phyloP scores from a whole-genome alignment of 805 yeast genomes.

The Spathaspora passalidarum region DNA sequence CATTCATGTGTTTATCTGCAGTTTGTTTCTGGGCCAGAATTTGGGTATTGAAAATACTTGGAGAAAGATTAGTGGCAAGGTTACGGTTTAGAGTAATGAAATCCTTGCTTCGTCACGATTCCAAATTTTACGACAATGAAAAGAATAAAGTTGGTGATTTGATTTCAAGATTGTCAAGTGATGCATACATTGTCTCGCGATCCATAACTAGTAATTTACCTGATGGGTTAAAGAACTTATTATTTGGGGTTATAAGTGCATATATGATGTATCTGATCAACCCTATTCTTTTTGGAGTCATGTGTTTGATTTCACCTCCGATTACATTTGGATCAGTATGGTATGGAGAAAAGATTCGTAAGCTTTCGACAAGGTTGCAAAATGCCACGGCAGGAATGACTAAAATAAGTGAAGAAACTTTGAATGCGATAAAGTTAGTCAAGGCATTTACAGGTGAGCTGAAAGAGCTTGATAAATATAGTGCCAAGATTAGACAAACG shows the following conservation, averaged over 20 bases:
- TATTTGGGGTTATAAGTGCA: constrained; percentile 40
- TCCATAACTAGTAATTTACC: constrained; percentile 43
- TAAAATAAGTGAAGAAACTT: constrained; percentile 42
- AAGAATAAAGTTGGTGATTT: constrained; percentile 47
- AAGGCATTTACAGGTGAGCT: constrained; percentile 45
- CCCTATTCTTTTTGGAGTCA: constrained; percentile 41
- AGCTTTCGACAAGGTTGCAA: constrained; percentile 38
- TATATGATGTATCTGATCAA: constrained; percentile 45
- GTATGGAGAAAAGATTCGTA: constrained; percentile 44
- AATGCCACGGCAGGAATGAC: constrained; percentile 45
- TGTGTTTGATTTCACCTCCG: constrained; percentile 44
- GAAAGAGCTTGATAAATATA: constrained; percentile 38
- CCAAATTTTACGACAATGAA: constrained; percentile 40
- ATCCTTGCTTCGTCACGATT: constrained; percentile 39
- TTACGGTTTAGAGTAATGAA: constrained; percentile 41
- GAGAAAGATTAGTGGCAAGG: constrained; percentile 44
- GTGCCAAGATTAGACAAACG: constrained; percentile 37
- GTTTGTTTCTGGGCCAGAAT: constrained; percentile 47
- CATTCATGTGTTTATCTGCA: constrained; percentile 42
- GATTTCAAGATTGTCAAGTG: constrained; percentile 42
- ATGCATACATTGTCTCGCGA: constrained; percentile 44
- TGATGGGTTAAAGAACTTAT: constrained; percentile 42
- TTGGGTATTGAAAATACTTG: constrained; percentile 39
- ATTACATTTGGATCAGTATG: constrained; percentile 43
- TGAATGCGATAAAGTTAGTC: constrained; percentile 40